Evolutionary conservation across 805 yeast species (phyloP), one percentile per base, ranked within the genome.

Genomic region (Kazachstania martiniae): DNA sequence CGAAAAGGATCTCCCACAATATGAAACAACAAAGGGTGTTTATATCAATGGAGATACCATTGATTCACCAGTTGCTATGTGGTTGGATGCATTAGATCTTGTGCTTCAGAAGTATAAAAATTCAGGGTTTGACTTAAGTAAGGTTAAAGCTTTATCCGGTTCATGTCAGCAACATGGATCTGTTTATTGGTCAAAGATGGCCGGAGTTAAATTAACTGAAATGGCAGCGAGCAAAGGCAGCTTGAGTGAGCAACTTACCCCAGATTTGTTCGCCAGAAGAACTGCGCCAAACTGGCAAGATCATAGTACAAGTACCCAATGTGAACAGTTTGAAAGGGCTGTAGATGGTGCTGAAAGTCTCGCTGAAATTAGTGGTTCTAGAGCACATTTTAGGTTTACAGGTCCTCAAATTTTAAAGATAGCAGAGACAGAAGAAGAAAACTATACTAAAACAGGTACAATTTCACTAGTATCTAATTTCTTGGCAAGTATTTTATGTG

Each of bases 81-180:
- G 94, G 93, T 61, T 86, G 25, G 94, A 81, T 40, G 83, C 95
- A 1, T 44, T 86, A 21, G 89, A 87, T 47, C 49, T 70, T 35
- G 58, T 82, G 4, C 67, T 86, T 36, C 55, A 44, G 9, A 58
- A 61, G 49, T 43, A 41, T 34, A 68, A 78, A 74, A 51, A 61
- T 39, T 70, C 68, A 21, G 45, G 53, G 1, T 74, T 83, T 44
- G 80, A 78, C 6, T 72, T 86, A 43, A 44, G 56, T 2, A 47
- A 57, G 25, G 86, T 86, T 12, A 63, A 46, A 25, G 85, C 81
- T 2, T 68, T 86, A 31, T 69, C 81, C 27, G 95, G 95, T 0
- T 84, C 94, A 0, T 80, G 93, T 35, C 95, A 86, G 58, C 95
- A 86, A 49, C 95, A 86, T 49, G 95, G 95, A 0, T 79, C 93